Conservation (phyloP, 2,329 filamentous ascomycete genomes). For the Lizonia empirigonia region DNA sequence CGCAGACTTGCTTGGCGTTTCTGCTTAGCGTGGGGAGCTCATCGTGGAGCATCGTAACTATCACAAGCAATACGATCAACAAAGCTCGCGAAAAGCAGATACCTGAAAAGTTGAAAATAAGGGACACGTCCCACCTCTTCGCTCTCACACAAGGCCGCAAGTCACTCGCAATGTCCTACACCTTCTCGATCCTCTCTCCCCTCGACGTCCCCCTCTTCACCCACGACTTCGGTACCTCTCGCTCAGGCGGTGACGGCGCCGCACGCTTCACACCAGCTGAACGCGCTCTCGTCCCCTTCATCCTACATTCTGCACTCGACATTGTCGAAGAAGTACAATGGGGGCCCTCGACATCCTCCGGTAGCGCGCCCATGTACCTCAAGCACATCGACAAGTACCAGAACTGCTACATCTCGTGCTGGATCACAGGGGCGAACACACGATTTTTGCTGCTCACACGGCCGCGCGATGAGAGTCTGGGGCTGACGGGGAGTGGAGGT, state of each 20-base stretch:
- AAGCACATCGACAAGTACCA: conserved; percentile 97
- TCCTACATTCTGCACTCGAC: conserved; percentile 91
- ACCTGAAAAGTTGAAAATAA: background rate
- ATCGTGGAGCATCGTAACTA: conserved; percentile 3
- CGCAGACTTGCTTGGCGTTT: conserved; percentile 42
- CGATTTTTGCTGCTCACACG: conserved; percentile 95
- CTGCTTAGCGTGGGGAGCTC: conserved; percentile 34
- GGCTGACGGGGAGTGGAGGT: conserved; percentile 25
- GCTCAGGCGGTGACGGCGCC: conserved; percentile 91
- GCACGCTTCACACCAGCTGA: conserved; percentile 87
- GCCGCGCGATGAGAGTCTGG: conserved; percentile 57
- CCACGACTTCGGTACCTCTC: conserved; percentile 95
- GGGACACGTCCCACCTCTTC: background rate
- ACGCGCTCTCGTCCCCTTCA: conserved; percentile 95
- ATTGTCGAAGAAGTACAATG: conserved; percentile 97
- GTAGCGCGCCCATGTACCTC: conserved; percentile 71
- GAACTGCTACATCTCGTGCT: conserved; percentile 92
- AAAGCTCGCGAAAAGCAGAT: no score
- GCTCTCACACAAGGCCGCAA: background rate
- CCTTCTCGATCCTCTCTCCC: conserved; percentile 95
- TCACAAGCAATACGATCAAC: background rate
- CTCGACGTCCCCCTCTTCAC: conserved; percentile 97
- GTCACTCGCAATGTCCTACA: conserved; percentile 80
- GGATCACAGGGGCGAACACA: conserved; percentile 88
- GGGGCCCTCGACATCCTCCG: conserved; percentile 56